These are phyloP conservation scores for Trichoderma oligosporum DNA, from an alignment of 2,329 filamentous ascomycete genomes.

Conservation along the genomic window DNA sequence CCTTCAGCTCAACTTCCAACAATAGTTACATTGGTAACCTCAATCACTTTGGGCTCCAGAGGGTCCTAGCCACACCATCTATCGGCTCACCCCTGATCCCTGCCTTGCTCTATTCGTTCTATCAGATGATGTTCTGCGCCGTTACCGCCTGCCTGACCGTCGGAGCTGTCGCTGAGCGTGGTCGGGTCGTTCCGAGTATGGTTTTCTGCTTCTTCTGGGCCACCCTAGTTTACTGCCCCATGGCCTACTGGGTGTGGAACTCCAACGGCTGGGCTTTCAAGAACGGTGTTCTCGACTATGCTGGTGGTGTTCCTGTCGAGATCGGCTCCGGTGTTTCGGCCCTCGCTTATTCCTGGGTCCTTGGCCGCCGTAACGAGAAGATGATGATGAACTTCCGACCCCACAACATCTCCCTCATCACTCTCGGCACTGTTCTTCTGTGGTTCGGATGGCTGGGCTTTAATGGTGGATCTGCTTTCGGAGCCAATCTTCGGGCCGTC, in stretches of 20 bases:
- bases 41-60: conserved; percentile 81
- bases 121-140: conserved; percentile 97
- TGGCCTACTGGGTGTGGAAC: conserved; percentile 97
- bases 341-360: conserved; percentile 90
- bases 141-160: conserved; percentile 89
- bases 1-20: conserved; percentile 75
- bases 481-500: conserved; percentile 86
- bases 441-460: conserved; percentile 99
- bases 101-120: conserved; percentile 88
- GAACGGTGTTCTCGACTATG: conserved; percentile 92
- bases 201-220: conserved; percentile 96
- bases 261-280: conserved; percentile 87
- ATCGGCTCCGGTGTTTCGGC: conserved; percentile 92
- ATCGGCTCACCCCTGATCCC: conserved; percentile 85
- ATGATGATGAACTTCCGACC: conserved; percentile 99
- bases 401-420: conserved; percentile 97
- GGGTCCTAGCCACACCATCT: conserved; percentile 78
- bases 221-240: conserved; percentile 93
- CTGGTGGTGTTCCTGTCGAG: conserved; percentile 94
- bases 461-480: conserved; percentile 94
- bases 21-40: conserved; percentile 93
- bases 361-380: conserved; percentile 93
- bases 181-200: conserved; percentile 87
- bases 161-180: conserved; percentile 89
- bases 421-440: conserved; percentile 88